Evolutionary conservation across 2,329 filamentous ascomycete genomes (phyloP).

Genomic region (Albifimbria verrucaria): DNA sequence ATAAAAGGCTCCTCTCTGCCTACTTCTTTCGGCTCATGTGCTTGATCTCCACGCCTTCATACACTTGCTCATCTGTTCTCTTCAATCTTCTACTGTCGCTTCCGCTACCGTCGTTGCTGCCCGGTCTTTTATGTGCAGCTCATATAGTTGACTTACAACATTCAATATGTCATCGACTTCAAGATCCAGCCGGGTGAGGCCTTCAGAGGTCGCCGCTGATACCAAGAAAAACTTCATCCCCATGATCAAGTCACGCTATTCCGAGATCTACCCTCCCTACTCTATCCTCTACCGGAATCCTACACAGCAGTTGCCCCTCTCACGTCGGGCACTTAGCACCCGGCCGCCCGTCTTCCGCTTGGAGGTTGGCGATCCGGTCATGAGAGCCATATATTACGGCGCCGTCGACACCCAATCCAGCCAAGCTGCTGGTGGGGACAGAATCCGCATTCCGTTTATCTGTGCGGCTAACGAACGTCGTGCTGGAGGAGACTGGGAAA

Average conservation of each 20-base stretch:
- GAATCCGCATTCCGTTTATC: slow-evolving; percentile 58
- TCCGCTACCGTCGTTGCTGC: no score
- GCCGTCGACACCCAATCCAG: slow-evolving; percentile 34
- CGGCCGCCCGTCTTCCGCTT: slow-evolving; percentile 47
- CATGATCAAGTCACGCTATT: slow-evolving; percentile 55
- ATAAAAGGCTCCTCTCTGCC: not conserved
- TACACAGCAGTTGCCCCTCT: slow-evolving; percentile 41
- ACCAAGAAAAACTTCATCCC: slow-evolving; percentile 71
- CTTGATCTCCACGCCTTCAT: not conserved
- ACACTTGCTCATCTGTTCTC: not conserved
- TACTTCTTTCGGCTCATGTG: not conserved
- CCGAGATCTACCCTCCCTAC: slow-evolving; percentile 49
- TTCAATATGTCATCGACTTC: slow-evolving; percentile 10
- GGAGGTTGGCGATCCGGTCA: slow-evolving; percentile 55
- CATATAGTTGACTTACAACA: not conserved
- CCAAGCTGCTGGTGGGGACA: slow-evolving; percentile 25
- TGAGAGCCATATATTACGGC: slow-evolving; percentile 57
- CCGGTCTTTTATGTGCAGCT: not conserved
- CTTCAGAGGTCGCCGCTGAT: slow-evolving; percentile 66
- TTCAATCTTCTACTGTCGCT: not conserved
- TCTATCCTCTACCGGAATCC: slow-evolving; percentile 57
- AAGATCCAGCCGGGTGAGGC: slow-evolving; percentile 29
- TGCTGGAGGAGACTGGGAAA: slow-evolving; percentile 79
- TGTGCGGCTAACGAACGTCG: slow-evolving; percentile 74
- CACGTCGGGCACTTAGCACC: slow-evolving; percentile 29